Evolutionary conservation across 257 asterid species (phyloP).

Genomic region (Salvia rosmarinus): DNA sequence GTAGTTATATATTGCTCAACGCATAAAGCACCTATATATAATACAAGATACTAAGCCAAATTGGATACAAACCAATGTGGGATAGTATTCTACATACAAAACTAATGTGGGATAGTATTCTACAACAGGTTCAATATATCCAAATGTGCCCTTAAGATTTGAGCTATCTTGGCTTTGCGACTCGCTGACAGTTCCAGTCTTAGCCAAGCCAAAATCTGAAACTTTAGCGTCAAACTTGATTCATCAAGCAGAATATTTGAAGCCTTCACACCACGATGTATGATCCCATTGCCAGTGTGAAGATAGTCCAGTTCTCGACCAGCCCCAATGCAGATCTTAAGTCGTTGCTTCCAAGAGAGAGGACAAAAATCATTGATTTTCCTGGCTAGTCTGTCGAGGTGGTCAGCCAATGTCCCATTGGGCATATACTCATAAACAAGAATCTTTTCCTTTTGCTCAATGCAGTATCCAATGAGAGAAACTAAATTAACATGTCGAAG

Average conservation of each 20-base stretch:
- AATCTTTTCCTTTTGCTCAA: conserved; percentile 53
- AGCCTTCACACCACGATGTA: conserved; percentile 63
- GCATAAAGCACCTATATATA: too few relatives aligned
- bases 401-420: conserved; percentile 64
- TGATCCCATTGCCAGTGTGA: conserved; percentile 51
- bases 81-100: too few relatives aligned
- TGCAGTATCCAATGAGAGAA: conserved; percentile 65
- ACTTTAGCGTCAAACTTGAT: conserved; percentile 61
- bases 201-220: conserved; percentile 70
- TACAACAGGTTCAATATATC: conserved; percentile 70
- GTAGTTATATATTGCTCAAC: too few relatives aligned
- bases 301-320: conserved; percentile 64
- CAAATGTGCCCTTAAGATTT: conserved; percentile 70
- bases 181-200: conserved; percentile 42
- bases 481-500: conserved; percentile 61
- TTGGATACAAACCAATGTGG: too few relatives aligned
- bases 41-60: too few relatives aligned
- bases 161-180: conserved; percentile 37
- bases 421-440: conserved; percentile 62
- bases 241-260: conserved; percentile 65
- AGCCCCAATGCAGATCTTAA: conserved; percentile 45
- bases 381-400: conserved; percentile 50
- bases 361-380: neutral
- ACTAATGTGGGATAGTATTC: too few relatives aligned
- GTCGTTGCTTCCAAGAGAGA: conserved; percentile 27